Evolutionary conservation across 305 asterid species (phyloP), one percentile per base, ranked within the genome.

Genomic region (Salvia sclarea): DNA sequence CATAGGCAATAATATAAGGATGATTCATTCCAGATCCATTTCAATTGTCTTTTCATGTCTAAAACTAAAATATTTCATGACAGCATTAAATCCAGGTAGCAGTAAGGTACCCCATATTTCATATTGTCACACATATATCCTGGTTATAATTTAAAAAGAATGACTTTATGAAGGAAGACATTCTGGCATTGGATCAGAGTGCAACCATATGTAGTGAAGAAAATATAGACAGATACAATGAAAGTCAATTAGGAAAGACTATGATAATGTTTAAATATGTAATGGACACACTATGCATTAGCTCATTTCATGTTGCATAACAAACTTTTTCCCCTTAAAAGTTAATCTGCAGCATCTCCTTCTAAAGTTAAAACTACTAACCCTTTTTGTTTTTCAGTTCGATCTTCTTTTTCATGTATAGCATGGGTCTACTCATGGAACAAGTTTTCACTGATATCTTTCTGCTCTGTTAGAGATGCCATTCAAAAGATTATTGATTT

Each of bases 1-100:
- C n/a, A 48, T 59, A 9, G 14, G 56, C n/a, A 14, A 70, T 57
- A 44, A 28, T 4, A 47, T 61, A 8, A 35, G 53, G 30, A 61
- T 45, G 37, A 61, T 38, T 10, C 10, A 14, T 8, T 49, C 52
- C 21, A 45, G 6, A 45, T 45, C 21, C 21, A 45, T 14, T n/a
- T 45, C 8, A 45, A 45, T 45, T 4, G 21, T 4, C 52, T 45
- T 45, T 3, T 16, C 52, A 16, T 17, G 22, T 14, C 9, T 45
- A 11, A 8, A 14, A n/a, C n/a, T n/a, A n/a, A n/a, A n/a, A 44
- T 30, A 44, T n/a, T 16, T 44, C 50, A 44, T n/a, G 12, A 44
- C 20, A 44, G 20, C 7, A 44, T n/a, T 2, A 44, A 44, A 2
- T 8, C 7, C 4, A 18, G n/a, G 4, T 13, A 44, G 50, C 20